Evolutionary conservation across 2,329 filamentous ascomycete species (phyloP), one percentile per base, ranked within the genome.

Genomic region (Neurospora crassa): DNA sequence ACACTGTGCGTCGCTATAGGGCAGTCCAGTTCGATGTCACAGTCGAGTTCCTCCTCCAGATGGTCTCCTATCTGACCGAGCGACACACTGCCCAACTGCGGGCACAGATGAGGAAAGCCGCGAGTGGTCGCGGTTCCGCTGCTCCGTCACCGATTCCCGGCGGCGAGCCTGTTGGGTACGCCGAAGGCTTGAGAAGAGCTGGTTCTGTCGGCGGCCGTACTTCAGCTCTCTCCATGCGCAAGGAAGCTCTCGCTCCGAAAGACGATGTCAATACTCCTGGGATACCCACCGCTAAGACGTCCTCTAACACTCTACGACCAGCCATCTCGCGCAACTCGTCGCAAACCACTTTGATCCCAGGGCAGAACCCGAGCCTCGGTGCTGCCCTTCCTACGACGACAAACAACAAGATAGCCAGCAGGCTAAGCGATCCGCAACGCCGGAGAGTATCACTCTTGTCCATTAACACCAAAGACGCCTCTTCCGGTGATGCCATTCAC

Each of bases 31-130:
- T 97, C 81, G 88, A 94, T 74, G 95, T 97, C 24, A 91, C 92
- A 37, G 89, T 96, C 71, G 87, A 93, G 53, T 98, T 98, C 78
- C 86, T 99, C 41, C 88, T 97, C 18, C 93, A 97, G 79, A 94
- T 99, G 81, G 94, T 94, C 74, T 94, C 93, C 80, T 97, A 94
- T 88, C 88, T 98, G 6, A 97, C 96, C 78, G 94, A 98, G 79
- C 87, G 92, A 69, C 93, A 98, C 82, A 88, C 96, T 40, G 92
- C 92, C 0, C 93, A 97, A 79, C 92, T 98, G 68, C 89, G 93
- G 75, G 94, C 92, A 24, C 94, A 97, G 82, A 93, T 98, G 84
- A 89, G 73, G 37, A 67, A 92, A 73, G 96, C 91, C 2, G 86
- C 86, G 7, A 84, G 85, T 3, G 85, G 84, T 29, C 85, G 86